Percentiles rank a stretch among this genome's conserved stretches.
Conservation (phyloP, 495 filamentous ascomycete genomes). For the Neurospora discreta region DNA sequence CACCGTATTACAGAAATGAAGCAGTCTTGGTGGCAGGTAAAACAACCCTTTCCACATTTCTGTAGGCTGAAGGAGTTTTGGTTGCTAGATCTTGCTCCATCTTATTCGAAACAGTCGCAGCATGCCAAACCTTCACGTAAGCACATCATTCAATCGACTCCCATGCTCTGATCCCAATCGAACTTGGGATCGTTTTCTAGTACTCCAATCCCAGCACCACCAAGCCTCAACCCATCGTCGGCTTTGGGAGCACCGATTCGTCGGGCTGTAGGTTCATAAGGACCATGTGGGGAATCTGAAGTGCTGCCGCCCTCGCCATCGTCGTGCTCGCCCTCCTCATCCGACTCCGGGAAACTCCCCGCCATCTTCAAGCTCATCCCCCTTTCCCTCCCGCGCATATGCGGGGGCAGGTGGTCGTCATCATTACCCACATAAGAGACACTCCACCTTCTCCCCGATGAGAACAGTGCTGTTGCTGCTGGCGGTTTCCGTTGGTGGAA, state of each 20-base stretch:
- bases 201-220: not conserved
- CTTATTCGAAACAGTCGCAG: not conserved
- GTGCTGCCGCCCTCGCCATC: not conserved
- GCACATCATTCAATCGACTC: constrained; percentile 20
- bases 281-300: not conserved
- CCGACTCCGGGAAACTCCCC: constrained; percentile 19
- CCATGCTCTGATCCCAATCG: constrained; percentile 20
- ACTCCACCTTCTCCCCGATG: constrained; percentile 1
- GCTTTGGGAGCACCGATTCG: not conserved
- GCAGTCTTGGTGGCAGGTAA: not conserved
- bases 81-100: not conserved
- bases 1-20: not conserved
- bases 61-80: not conserved
- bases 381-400: not conserved
- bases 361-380: constrained; percentile 13
- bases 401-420: not conserved
- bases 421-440: not conserved
- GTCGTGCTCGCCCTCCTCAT: constrained; percentile 6
- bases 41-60: not conserved
- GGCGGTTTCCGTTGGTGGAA: constrained; percentile 13
- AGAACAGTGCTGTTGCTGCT: constrained; percentile 6
- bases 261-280: not conserved
- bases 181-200: not conserved
- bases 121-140: not conserved
- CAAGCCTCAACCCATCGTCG: not conserved